A percentile compares a stretch with the other conserved stretches of the same genome.
phyloP scores from a whole-genome alignment of 2,329 filamentous ascomycete genomes.

The Taxawa tesnikishii region DNA sequence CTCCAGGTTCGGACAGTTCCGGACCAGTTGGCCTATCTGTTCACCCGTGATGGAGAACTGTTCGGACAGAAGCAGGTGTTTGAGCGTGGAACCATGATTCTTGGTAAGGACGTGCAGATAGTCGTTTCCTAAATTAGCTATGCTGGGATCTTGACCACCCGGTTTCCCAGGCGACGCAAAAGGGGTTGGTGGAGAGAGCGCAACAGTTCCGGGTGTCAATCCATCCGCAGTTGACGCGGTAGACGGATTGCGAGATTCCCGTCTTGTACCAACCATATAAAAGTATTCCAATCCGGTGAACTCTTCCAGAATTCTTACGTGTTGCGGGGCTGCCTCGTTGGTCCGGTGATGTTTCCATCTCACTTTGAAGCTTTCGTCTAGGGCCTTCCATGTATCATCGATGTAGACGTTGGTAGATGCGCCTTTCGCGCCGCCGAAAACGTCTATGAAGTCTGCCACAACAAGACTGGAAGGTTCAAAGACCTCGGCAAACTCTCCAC shows the following conservation, averaged over 20 bases:
- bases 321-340: conserved; percentile 18
- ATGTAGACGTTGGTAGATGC: conserved; percentile 36
- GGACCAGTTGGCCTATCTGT: conserved; percentile 38
- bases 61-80: conserved; percentile 44
- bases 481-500: conserved; percentile 31
- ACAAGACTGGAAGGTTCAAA: conserved; percentile 29
- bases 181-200: conserved; percentile 1
- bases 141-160: conserved; percentile 20
- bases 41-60: conserved; percentile 40
- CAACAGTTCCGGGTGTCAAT: conserved; percentile 1
- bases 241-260: neutral
- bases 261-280: conserved; percentile 35
- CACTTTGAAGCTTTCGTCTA: conserved; percentile 30
- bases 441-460: conserved; percentile 42
- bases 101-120: conserved; percentile 40
- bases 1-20: conserved; percentile 44
- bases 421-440: conserved; percentile 31
- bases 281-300: conserved; percentile 36
- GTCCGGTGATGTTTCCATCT: conserved; percentile 17
- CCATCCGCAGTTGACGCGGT: neutral
- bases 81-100: conserved; percentile 38
- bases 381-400: conserved; percentile 40
- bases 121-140: conserved; percentile 25
- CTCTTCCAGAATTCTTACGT: conserved; percentile 28
- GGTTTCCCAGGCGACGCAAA: neutral